Percentiles rank a stretch among this genome's conserved stretches.
Conservation (phyloP, 495 filamentous ascomycete species). For the Aspergillus taichungensis region DNA sequence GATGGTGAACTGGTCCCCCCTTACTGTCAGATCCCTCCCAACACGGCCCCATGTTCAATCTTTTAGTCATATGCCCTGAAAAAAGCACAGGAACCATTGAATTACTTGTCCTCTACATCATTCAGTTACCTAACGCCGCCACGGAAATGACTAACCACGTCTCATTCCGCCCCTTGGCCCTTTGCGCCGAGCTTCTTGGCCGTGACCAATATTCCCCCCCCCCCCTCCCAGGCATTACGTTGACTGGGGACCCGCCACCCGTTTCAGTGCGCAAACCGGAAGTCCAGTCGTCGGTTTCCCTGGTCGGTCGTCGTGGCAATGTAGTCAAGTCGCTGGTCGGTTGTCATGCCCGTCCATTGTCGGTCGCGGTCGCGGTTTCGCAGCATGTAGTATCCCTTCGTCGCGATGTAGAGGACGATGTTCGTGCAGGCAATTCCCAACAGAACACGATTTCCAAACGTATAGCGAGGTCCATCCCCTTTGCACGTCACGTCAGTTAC, state of each 20-base stretch:
- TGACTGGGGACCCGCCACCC: not conserved
- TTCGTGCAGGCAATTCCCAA: constrained; percentile 37
- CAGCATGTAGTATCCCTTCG: constrained; percentile 36
- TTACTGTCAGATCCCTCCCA: too few relatives aligned
- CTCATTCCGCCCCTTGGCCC: too few relatives aligned
- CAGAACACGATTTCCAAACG: constrained; percentile 42
- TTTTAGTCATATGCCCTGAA: too few relatives aligned
- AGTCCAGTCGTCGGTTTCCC: constrained; percentile 33
- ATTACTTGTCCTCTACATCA: too few relatives aligned
- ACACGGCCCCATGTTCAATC: too few relatives aligned
- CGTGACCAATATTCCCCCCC: too few relatives aligned
- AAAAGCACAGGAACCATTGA: too few relatives aligned
- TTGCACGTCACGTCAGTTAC: constrained; percentile 24
- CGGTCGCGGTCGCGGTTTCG: constrained; percentile 23
- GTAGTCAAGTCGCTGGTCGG: constrained; percentile 22
- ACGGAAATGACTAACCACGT: too few relatives aligned
- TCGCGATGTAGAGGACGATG: constrained; percentile 28
- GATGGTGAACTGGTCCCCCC: too few relatives aligned
- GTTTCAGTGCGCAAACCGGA: constrained; percentile 25
- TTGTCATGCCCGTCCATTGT: constrained; percentile 22
- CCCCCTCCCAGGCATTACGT: too few relatives aligned
- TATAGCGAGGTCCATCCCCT: constrained; percentile 51
- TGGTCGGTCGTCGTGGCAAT: constrained; percentile 27
- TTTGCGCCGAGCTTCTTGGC: too few relatives aligned
- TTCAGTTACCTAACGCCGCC: too few relatives aligned